Percentiles rank a stretch among this genome's conserved stretches.
Conservation (phyloP, 805 yeast genomes). For the Candida sonorensis region DNA sequence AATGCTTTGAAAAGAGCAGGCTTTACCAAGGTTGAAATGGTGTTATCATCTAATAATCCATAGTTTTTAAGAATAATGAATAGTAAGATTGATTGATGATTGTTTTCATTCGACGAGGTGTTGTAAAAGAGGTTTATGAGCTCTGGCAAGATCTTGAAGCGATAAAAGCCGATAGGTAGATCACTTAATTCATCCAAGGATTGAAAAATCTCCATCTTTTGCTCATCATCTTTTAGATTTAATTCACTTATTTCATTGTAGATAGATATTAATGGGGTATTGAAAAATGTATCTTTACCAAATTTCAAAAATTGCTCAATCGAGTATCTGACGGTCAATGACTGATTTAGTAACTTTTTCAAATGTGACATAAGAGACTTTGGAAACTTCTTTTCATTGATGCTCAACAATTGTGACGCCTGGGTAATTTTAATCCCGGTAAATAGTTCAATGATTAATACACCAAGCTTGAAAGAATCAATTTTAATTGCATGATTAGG, state of each 20-base stretch:
- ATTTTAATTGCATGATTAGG: slow-evolving; percentile 34
- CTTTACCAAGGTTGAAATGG: slow-evolving; percentile 37
- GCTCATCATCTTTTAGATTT: slow-evolving; percentile 43
- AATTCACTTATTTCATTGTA: slow-evolving; percentile 50
- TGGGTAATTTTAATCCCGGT: slow-evolving; percentile 17
- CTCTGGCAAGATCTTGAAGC: slow-evolving; percentile 65
- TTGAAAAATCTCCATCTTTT: slow-evolving; percentile 43
- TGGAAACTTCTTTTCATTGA: slow-evolving; percentile 32
- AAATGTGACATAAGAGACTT: slow-evolving; percentile 28
- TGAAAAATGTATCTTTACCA: slow-evolving; percentile 27
- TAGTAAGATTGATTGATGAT: slow-evolving; percentile 27
- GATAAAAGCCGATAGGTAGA: slow-evolving; percentile 42
- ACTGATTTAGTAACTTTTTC: slow-evolving; percentile 33
- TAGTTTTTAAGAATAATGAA: slow-evolving; percentile 33
- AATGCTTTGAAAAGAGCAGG: slow-evolving; percentile 63
- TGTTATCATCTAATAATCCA: slow-evolving; percentile 22
- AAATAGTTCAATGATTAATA: slow-evolving; percentile 42
- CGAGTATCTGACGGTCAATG: slow-evolving; percentile 33
- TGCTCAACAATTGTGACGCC: slow-evolving; percentile 4
- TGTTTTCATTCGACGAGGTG: slow-evolving; percentile 14
- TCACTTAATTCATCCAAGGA: slow-evolving; percentile 34
- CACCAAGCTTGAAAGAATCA: slow-evolving; percentile 63
- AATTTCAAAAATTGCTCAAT: slow-evolving; percentile 29
- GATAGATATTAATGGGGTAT: slow-evolving; percentile 44
- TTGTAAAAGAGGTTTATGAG: slow-evolving; percentile 39